These are phyloP conservation scores for Penicillium sp. DNA, from an alignment of 2,329 filamentous ascomycete genomes.

Conservation along the genomic window DNA sequence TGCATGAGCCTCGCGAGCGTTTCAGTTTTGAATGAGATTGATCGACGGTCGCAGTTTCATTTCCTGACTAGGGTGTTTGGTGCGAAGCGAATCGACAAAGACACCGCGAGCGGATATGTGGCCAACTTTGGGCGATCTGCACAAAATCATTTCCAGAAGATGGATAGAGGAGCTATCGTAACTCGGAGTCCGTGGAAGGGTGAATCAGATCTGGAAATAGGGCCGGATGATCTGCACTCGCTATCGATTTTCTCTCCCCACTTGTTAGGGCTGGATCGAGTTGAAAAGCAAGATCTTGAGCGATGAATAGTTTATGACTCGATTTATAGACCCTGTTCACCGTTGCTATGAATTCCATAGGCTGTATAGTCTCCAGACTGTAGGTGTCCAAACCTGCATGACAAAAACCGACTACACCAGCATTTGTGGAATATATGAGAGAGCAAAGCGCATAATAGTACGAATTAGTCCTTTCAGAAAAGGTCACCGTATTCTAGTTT, in stretches of 20 bases:
- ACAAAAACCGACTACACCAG: not conserved
- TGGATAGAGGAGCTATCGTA: not conserved
- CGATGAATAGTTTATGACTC: not conserved
- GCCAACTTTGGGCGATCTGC: not conserved
- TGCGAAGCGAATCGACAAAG: not conserved
- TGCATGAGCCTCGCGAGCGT: not conserved
- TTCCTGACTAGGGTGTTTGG: not conserved
- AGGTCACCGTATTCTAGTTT: not conserved
- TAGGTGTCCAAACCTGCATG: not conserved
- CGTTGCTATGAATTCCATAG: not conserved
- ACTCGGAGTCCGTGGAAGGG: not conserved
- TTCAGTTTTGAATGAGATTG: not conserved
- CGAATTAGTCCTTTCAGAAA: not conserved
- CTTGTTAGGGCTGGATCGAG: not conserved
- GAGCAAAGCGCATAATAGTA: too few relatives aligned
- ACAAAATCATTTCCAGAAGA: not conserved
- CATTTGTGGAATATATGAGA: not conserved
- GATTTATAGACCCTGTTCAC: not conserved
- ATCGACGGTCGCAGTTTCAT: not conserved
- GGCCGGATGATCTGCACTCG: not conserved
- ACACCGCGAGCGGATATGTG: not conserved
- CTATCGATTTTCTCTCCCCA: not conserved
- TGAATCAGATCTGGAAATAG: constrained; percentile 3
- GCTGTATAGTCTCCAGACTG: not conserved
- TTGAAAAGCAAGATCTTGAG: not conserved